A percentile compares a stretch with the other conserved stretches of the same genome.
Evolutionary conservation across 805 yeast species (phyloP).

Genomic region (Lachancea sp.): DNA sequence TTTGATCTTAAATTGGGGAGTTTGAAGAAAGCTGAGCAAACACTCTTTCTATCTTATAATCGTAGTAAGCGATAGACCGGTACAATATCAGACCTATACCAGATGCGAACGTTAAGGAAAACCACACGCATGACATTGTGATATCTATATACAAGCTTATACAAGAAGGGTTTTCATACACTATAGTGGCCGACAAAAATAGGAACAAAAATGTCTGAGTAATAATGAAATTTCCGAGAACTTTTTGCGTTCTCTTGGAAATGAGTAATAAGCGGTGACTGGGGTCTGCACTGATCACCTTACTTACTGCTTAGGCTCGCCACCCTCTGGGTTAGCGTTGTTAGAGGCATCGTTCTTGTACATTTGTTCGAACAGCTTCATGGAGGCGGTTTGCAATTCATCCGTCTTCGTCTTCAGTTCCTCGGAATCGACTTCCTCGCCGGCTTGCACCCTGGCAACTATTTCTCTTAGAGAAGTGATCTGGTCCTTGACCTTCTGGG

Average conservation of each 20-base stretch:
- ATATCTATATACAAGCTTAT: constrained; percentile 12
- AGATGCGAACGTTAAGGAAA: neutral
- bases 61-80: too few relatives aligned
- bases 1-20: too few relatives aligned
- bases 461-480: constrained; percentile 56
- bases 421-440: constrained; percentile 49
- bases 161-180: constrained; percentile 8
- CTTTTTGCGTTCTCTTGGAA: neutral
- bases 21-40: too few relatives aligned
- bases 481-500: constrained; percentile 43
- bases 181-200: neutral
- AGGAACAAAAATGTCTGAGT: neutral
- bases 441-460: constrained; percentile 58
- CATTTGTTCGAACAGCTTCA: constrained; percentile 68
- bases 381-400: constrained; percentile 65
- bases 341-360: constrained; percentile 30
- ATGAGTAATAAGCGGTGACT: too few relatives aligned
- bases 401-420: constrained; percentile 67
- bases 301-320: constrained; percentile 21
- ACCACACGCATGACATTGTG: constrained; percentile 9
- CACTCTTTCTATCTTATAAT: neutral
- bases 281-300: neutral
- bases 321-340: constrained; percentile 15
- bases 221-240: too few relatives aligned
- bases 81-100: too few relatives aligned